phyloP scores from a whole-genome alignment of 768 basidiomycete genomes.

The Cubamyces sp. region DNA sequence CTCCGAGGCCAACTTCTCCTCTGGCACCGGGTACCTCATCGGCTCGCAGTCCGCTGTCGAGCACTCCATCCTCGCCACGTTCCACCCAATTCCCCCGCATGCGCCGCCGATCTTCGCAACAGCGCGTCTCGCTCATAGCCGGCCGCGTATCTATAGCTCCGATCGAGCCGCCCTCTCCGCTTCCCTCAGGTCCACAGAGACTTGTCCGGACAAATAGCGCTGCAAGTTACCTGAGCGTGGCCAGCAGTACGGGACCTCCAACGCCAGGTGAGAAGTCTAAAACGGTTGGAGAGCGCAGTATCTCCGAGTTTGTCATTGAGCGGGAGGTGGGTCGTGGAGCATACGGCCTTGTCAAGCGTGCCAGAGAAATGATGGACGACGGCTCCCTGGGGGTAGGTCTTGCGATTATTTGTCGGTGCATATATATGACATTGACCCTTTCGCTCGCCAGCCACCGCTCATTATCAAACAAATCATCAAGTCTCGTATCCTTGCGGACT shows the following conservation, averaged over 20 bases:
- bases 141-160: constrained; percentile 80
- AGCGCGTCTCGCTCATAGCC: constrained; percentile 82
- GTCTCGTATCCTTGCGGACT: constrained; percentile 96
- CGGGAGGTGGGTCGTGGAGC: constrained; percentile 92
- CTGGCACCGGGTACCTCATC: constrained; percentile 21
- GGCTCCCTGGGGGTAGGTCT: constrained; percentile 81
- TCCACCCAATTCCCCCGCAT: constrained; percentile 59
- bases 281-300: constrained; percentile 62
- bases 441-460: constrained; percentile 67
- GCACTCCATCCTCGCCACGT: constrained; percentile 40
- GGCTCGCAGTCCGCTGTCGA: constrained; percentile 40
- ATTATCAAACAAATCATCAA: constrained; percentile 99
- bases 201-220: constrained; percentile 67
- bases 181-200: constrained; percentile 61
- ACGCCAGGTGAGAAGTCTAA: constrained; percentile 54
- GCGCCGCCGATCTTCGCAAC: constrained; percentile 79
- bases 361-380: constrained; percentile 72
- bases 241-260: constrained; percentile 64
- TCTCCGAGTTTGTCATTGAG: constrained; percentile 85
- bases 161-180: constrained; percentile 71
- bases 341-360: constrained; percentile 93
- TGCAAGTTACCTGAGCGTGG: constrained; percentile 64
- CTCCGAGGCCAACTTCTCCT: constrained; percentile 35
- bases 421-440: constrained; percentile 2
- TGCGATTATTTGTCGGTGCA: constrained; percentile 17